A percentile compares a stretch with the other conserved stretches of the same genome.
phyloP scores from a whole-genome alignment of 108 stramenopile species.

The Nitzschia sp. region DNA sequence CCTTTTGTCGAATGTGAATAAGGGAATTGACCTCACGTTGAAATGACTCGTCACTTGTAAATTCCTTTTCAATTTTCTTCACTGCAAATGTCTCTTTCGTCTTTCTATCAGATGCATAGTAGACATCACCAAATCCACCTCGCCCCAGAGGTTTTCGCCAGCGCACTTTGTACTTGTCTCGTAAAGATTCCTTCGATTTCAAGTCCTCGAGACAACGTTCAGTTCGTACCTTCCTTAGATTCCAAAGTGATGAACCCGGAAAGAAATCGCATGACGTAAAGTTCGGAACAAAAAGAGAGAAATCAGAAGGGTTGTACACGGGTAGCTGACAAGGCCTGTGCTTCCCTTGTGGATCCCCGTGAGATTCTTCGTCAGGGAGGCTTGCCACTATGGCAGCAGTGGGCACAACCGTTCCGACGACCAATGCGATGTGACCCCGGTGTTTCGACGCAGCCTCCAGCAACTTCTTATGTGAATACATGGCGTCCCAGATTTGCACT shows the following conservation, averaged over 20 bases:
- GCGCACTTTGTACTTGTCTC: constrained; percentile 27
- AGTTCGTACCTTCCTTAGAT: constrained; percentile 3
- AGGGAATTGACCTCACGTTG: constrained; percentile 80
- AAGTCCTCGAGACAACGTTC: constrained; percentile 26
- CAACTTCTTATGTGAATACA: too few species aligned
- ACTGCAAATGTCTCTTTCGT: constrained; percentile 61
- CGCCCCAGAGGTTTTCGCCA: constrained; percentile 45
- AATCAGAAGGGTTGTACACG: too few species aligned
- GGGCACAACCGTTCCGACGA: too few species aligned
- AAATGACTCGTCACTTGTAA: constrained; percentile 63
- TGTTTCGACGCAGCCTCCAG: too few species aligned
- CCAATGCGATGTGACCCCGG: too few species aligned
- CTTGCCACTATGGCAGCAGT: too few species aligned
- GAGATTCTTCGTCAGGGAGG: too few species aligned
- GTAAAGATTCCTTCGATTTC: constrained; percentile 19
- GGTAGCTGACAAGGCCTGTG: too few species aligned
- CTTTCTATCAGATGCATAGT: constrained; percentile 49
- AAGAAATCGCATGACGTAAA: constrained; percentile 24
- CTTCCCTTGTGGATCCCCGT: too few species aligned
- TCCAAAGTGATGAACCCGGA: neutral
- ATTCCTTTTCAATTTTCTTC: constrained; percentile 78
- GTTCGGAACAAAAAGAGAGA: too few species aligned
- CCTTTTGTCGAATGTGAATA: constrained; percentile 61
- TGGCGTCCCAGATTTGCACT: too few species aligned
- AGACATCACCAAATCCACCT: constrained; percentile 77